phyloP scores from a whole-genome alignment of 202 grass and related monocot species.

The Schoenoplectus triqueter region DNA sequence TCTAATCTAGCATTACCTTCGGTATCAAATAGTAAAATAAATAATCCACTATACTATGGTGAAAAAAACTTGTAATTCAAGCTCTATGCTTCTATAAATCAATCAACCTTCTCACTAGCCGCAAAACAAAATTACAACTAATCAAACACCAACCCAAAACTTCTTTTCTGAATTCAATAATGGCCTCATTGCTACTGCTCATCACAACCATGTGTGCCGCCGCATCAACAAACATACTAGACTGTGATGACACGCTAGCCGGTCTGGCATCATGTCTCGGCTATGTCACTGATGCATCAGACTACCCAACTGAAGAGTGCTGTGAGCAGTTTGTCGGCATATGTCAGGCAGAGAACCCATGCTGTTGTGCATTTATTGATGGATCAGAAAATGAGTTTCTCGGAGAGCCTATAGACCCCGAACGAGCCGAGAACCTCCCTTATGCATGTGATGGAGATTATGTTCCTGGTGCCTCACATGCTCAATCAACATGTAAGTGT shows the following conservation, averaged over 20 bases:
- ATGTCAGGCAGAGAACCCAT: slow-evolving; percentile 21
- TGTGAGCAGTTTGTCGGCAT: slow-evolving; percentile 32
- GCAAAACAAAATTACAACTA: slow-evolving; percentile 5
- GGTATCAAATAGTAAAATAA: not conserved
- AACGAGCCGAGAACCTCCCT: slow-evolving; percentile 21
- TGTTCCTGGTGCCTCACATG: not conserved
- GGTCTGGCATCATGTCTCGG: slow-evolving; percentile 37
- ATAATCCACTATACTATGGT: not conserved
- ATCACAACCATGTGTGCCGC: slow-evolving; percentile 33
- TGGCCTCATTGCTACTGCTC: slow-evolving; percentile 23
- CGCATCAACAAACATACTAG: slow-evolving; percentile 26
- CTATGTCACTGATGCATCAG: slow-evolving; percentile 35
- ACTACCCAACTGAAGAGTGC: slow-evolving; percentile 29
- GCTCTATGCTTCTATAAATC: slow-evolving; percentile 13
- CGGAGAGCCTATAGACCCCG: slow-evolving; percentile 33
- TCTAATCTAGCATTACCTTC: not conserved
- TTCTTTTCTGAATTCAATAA: not conserved
- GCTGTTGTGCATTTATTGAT: slow-evolving; percentile 37
- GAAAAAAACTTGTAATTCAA: not conserved
- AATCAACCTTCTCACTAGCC: not conserved
- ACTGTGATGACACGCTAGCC: slow-evolving; percentile 20
- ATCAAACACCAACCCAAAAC: not conserved
- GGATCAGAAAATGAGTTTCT: slow-evolving; percentile 21
- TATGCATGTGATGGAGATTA: slow-evolving; percentile 36
- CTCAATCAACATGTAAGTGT: slow-evolving; percentile 29